Conservation (phyloP, 2,329 filamentous ascomycete species). For the Fusarium sp. region DNA sequence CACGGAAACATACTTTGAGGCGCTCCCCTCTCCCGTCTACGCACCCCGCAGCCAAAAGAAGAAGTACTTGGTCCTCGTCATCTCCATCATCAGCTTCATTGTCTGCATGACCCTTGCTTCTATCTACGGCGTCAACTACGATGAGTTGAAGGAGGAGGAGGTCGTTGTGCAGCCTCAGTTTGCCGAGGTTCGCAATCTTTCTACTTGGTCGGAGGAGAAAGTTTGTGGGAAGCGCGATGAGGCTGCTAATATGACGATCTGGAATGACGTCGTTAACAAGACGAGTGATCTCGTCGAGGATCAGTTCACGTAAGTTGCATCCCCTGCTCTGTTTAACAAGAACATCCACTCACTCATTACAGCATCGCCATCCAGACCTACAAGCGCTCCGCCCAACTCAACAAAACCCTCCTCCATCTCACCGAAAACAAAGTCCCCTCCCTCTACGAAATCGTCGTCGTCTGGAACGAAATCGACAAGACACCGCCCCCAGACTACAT, state of each 20-base stretch:
- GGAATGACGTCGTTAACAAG: slow-evolving; percentile 28
- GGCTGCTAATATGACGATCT: not conserved
- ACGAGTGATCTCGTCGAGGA: slow-evolving; percentile 42
- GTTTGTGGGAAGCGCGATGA: not conserved
- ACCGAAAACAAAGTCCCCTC: slow-evolving; percentile 48
- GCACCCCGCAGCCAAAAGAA: not conserved
- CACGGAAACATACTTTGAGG: not conserved
- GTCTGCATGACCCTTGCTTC: not conserved
- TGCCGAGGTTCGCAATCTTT: not conserved
- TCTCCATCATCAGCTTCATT: not conserved
- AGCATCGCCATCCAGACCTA: slow-evolving; percentile 53
- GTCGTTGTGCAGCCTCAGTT: accelerated
- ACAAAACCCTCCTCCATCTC: slow-evolving; percentile 46
- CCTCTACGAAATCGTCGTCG: slow-evolving; percentile 50
- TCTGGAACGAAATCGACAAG: slow-evolving; percentile 52
- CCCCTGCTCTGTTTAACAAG: no score
- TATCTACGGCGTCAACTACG: not conserved
- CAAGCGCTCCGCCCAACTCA: slow-evolving; percentile 48
- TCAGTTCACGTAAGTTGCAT: slow-evolving; percentile 47
- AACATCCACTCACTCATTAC: no score
- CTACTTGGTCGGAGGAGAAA: not conserved
- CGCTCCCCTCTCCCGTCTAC: not conserved
- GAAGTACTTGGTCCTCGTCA: not conserved
- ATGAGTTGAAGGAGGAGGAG: not conserved
- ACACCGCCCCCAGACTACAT: slow-evolving; percentile 44